Evolutionary conservation across 73 alveolate species (phyloP).

Genomic region (Paramecium sexaurelia): DNA sequence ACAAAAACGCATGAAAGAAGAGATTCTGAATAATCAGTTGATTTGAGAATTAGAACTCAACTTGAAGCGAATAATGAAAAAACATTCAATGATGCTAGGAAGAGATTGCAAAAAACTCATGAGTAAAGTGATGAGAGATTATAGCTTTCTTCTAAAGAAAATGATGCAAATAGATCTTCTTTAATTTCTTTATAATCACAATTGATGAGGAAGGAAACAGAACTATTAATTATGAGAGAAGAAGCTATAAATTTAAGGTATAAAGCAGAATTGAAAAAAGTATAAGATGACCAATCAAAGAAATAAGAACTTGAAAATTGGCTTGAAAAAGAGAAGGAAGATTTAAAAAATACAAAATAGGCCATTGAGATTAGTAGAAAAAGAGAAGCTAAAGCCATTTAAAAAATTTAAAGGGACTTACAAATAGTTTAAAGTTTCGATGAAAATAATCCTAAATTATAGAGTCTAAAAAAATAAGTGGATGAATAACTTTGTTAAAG

Average conservation of each 20-base stretch:
- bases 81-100: conserved; percentile 22
- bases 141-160: neutral
- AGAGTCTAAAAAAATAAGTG: neutral
- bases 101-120: neutral
- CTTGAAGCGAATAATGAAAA: conserved; percentile 10
- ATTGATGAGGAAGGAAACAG: conserved; percentile 3
- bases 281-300: neutral
- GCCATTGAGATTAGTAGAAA: conserved; percentile 47
- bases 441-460: conserved; percentile 20
- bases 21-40: conserved; percentile 22
- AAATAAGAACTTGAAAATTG: neutral
- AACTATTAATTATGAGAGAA: conserved; percentile 36
- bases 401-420: conserved; percentile 9
- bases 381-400: conserved; percentile 18
- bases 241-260: conserved; percentile 17
- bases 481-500: conserved; percentile 8
- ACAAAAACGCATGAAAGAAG: neutral
- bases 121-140: neutral
- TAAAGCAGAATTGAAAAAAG: conserved; percentile 27
- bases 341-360: neutral
- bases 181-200: conserved; percentile 7
- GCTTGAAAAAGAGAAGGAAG: conserved; percentile 10
- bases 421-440: conserved; percentile 1
- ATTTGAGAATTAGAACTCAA: neutral
- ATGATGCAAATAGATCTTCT: conserved; percentile 25